Evolutionary conservation across 2,329 filamentous ascomycete species (phyloP).

Genomic region (Alternaria tenuissima): DNA sequence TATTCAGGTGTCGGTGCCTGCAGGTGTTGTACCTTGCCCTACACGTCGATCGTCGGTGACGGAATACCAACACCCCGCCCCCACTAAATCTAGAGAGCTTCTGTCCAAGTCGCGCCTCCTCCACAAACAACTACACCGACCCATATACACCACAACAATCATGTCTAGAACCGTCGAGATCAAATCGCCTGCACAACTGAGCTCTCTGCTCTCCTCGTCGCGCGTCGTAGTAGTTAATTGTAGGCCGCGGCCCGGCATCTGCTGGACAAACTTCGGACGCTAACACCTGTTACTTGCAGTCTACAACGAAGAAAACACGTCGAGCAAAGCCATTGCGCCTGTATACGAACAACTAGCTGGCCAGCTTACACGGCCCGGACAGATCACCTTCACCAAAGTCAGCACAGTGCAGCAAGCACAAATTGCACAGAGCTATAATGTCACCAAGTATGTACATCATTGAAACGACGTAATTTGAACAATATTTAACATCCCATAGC

Average conservation of each 20-base stretch:
- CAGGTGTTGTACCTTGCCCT: not conserved
- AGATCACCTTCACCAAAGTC: slow-evolving; percentile 86
- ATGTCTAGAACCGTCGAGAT: slow-evolving; percentile 58
- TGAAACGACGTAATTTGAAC: slow-evolving; percentile 19
- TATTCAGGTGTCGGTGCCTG: slow-evolving; percentile 27
- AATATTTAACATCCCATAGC: slow-evolving; percentile 40
- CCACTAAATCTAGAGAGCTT: slow-evolving; percentile 24
- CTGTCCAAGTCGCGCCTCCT: slow-evolving; percentile 24
- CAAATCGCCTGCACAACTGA: slow-evolving; percentile 53
- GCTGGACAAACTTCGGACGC: slow-evolving; percentile 29
- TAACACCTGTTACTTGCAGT: slow-evolving; percentile 62
- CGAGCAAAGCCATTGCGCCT: slow-evolving; percentile 84
- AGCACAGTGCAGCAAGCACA: slow-evolving; percentile 80
- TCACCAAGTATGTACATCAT: slow-evolving; percentile 66
- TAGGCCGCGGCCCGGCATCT: slow-evolving; percentile 60
- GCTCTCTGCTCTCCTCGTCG: slow-evolving; percentile 72
- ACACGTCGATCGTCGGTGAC: slow-evolving; percentile 20
- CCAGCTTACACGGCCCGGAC: slow-evolving; percentile 73
- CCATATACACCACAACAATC: slow-evolving; percentile 27
- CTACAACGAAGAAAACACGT: slow-evolving; percentile 85
- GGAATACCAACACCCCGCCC: slow-evolving; percentile 30
- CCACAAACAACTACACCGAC: slow-evolving; percentile 21
- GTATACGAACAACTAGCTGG: slow-evolving; percentile 79
- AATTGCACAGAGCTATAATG: slow-evolving; percentile 74
- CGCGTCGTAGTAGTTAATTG: slow-evolving; percentile 88